Evolutionary conservation across 495 filamentous ascomycete genomes (phyloP).

Genomic region (Daldinia decipiens): DNA sequence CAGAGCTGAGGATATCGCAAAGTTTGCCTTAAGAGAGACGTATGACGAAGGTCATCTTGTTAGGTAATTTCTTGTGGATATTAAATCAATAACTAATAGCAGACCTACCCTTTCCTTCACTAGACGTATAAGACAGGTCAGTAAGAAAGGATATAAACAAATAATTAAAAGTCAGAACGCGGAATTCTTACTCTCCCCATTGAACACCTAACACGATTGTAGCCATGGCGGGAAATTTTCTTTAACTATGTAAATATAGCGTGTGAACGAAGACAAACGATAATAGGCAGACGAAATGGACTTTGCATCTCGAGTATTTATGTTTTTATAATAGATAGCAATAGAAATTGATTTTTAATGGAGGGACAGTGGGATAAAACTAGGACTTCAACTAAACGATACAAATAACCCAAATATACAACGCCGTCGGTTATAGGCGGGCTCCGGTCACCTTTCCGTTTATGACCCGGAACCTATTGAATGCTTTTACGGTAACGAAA

Average conservation of each 20-base stretch:
- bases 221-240: constrained; percentile 28
- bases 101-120: constrained; percentile 39
- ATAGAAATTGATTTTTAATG: too few species aligned
- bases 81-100: neutral
- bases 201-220: constrained; percentile 39
- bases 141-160: constrained; percentile 8
- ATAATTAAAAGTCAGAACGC: neutral
- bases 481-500: neutral
- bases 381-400: neutral
- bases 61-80: neutral
- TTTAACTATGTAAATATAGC: neutral
- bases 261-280: neutral
- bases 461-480: neutral
- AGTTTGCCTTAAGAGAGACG: constrained; percentile 30
- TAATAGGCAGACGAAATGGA: neutral
- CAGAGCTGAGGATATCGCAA: constrained; percentile 37
- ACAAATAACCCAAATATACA: neutral
- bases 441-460: neutral
- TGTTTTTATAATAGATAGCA: constrained; percentile 25
- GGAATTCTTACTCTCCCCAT: constrained; percentile 40
- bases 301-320: constrained; percentile 19
- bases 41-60: constrained; percentile 17
- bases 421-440: constrained; percentile 4
- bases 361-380: constrained; percentile 27
- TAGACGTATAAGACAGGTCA: constrained; percentile 22